These are phyloP conservation scores for Eucalyptus rudis DNA, from an alignment of 345 rosid species.

Conservation along the genomic window DNA sequence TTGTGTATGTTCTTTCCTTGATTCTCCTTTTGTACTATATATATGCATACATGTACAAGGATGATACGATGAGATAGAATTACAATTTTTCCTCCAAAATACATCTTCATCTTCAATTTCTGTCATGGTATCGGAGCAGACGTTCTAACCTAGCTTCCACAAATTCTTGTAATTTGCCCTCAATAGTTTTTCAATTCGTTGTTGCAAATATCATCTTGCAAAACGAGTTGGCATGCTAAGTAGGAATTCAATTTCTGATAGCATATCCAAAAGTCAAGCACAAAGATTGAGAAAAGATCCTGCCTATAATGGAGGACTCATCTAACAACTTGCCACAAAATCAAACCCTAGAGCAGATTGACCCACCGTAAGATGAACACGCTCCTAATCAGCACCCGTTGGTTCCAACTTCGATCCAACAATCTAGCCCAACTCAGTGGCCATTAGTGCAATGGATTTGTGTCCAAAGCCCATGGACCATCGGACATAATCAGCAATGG, in stretches of 20 bases:
- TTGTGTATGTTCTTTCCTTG: no score
- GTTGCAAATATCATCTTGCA: not conserved
- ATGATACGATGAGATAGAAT: no score
- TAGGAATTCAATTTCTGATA: not conserved
- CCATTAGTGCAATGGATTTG: not conserved
- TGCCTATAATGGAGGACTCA: not conserved
- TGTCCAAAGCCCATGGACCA: not conserved
- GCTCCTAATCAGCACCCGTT: not conserved
- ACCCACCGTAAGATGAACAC: not conserved
- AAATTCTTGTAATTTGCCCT: not conserved
- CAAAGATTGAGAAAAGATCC: not conserved
- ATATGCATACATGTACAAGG: no score
- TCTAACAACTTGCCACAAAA: not conserved
- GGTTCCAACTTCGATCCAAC: not conserved
- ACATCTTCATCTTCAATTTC: no score
- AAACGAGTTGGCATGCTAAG: not conserved
- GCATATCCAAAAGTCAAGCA: not conserved
- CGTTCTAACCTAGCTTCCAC: fast-evolving
- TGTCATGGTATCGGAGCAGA: not conserved
- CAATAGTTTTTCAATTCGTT: fast-evolving
- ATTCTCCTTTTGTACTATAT: no score
- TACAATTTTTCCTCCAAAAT: no score
- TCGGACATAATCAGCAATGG: not conserved
- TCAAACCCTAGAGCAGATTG: not conserved
- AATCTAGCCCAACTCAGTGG: not conserved